A percentile compares a stretch with the other conserved stretches of the same genome.
Conservation (phyloP, 179 eudicot species). For the Silene vulgaris region DNA sequence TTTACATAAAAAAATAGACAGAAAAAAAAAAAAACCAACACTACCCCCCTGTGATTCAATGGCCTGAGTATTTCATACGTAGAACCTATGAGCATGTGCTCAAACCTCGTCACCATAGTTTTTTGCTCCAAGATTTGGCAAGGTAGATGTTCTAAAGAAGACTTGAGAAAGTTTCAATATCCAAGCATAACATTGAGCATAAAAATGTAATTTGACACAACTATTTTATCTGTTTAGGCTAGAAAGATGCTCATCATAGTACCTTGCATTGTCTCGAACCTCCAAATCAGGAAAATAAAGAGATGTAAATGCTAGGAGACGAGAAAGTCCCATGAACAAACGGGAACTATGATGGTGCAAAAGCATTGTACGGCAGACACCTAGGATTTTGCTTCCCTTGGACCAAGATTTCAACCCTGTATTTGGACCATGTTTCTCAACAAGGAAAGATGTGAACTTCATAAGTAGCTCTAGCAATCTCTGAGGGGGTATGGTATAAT, state of each 20-base stretch:
- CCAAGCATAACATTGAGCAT: neutral
- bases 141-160: neutral
- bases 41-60: neutral
- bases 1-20: too few species aligned
- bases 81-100: too few species aligned
- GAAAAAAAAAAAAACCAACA: too few species aligned
- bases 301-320: conserved; percentile 67
- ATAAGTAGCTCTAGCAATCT: conserved; percentile 61
- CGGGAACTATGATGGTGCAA: conserved; percentile 83
- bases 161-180: neutral
- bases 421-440: conserved; percentile 76
- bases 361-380: conserved; percentile 75
- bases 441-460: conserved; percentile 51
- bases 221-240: neutral
- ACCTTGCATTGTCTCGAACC: conserved; percentile 96
- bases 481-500: conserved; percentile 61
- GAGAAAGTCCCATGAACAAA: conserved; percentile 74
- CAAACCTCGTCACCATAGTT: neutral
- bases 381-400: conserved; percentile 71
- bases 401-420: conserved; percentile 78
- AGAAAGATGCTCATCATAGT: conserved; percentile 15
- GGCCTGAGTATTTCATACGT: too few species aligned
- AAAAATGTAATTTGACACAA: conserved; percentile 5
- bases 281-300: conserved; percentile 95
- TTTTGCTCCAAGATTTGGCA: neutral